Percentiles rank a stretch among this genome's conserved stretches.
Evolutionary conservation across 179 eudicot species (phyloP).

Genomic region (Amaranthus tricolor): DNA sequence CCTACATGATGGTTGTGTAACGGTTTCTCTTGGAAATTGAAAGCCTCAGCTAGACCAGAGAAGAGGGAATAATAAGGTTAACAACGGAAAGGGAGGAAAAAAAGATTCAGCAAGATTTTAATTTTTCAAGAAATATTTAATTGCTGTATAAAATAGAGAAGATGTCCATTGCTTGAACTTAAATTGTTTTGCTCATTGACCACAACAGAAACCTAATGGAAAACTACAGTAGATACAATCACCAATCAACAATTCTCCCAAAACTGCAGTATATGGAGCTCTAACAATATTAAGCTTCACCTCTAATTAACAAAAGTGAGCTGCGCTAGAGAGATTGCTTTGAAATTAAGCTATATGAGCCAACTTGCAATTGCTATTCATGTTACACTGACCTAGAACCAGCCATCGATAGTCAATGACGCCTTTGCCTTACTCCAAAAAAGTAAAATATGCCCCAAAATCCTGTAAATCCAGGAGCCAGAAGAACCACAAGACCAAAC

Average conservation of each 20-base stretch:
- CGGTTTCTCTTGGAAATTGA: not conserved
- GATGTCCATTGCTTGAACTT: too few relatives aligned
- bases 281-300: too few relatives aligned
- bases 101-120: too few relatives aligned
- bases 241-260: not conserved
- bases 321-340: not conserved
- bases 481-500: not conserved
- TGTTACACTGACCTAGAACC: not conserved
- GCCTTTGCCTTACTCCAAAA: not conserved
- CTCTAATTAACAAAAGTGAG: not conserved
- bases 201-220: not conserved
- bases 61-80: not conserved
- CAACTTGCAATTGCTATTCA: not conserved
- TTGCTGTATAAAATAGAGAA: too few relatives aligned
- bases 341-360: not conserved
- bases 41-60: not conserved
- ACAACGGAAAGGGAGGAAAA: not conserved
- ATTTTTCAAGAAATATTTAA: too few relatives aligned
- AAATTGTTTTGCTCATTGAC: not conserved
- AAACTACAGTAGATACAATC: not conserved
- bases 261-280: not conserved
- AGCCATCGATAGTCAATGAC: not conserved
- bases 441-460: not conserved
- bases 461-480: too few relatives aligned
- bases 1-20: not conserved